Evolutionary conservation across 1,139 yeast species (phyloP), one percentile per base, ranked within the genome.

Genomic region (Debaryomycetaceae sp.): DNA sequence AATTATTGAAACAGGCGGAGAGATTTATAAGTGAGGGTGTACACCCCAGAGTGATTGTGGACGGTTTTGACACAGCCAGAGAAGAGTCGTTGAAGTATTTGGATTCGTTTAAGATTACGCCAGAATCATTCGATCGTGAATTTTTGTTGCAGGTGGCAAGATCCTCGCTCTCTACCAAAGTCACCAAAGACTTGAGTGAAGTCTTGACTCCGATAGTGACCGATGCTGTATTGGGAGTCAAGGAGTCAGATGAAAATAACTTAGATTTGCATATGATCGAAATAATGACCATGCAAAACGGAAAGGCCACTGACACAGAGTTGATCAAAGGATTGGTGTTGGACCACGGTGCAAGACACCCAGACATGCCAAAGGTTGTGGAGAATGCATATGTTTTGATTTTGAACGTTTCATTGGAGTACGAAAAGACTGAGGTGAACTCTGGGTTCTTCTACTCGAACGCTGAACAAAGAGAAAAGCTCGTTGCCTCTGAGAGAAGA

Each of bases 311-410:
- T 50, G 95, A 91, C 48, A 91, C 99, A 20, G 79, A 80, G 57
- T 80, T 95, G 52, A 75, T 95, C 52, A 83, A 80, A 57, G 99
- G 99, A 38, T 78, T 95, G 55, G 98, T 93, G 36, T 77, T 95
- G 54, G 99, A 95, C 63, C 99, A 95, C 63, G 99, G 99, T 50
- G 97, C 97, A 13, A 83, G 99, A 63, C 99, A 95, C 72, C 99
- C 99, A 37, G 99, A 93, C 66, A 95, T 95, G 99, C 99, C 99
- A 47, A 87, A 83, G 56, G 71, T 83, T 46, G 85, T 93, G 22
- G 80, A 81, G 54, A 88, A 93, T 65, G 97, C 97, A 1, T 75
- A 81, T 59, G 83, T 95, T 38, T 76, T 95, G 60, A 95, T 89
- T 42, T 76, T 95, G 58, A 95, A 95, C 64, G 99, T 95, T 39